Base-by-base conservation (phyloP, 2,329 filamentous ascomycete genomes). In the Lachnellula hyalina region DNA sequence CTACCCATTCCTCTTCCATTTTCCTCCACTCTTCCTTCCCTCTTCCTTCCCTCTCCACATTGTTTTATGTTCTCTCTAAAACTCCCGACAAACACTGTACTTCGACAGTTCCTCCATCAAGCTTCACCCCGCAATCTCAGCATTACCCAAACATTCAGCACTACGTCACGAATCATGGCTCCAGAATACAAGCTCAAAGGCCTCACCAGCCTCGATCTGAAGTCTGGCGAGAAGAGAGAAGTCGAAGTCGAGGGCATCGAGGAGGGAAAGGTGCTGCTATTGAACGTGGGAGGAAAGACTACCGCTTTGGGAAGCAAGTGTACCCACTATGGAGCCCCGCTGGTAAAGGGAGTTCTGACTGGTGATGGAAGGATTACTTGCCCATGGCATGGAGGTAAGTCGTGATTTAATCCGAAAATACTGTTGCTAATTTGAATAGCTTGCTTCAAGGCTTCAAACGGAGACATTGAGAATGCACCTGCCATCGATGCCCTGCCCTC, bases 391-490 rank as follows among this genome's bases (percentile, higher is more conserved):
- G 93, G 93, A 75, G 90, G 90, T 94, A 70, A 61, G 78, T 28
- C 9, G 44, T 23, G 14, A 4, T 49, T 25, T 21, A 42, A 51
- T 14, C 32, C n/a, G 3, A 15, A 34, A 40, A 19, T 25, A 28
- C 36, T 46, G 25, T 45, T 14, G 36, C 15, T 32, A 55, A 35
- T 15, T 4, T 21, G 17, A 35, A 17, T 60, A 92, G 94, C 94
- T 54, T 99, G 94, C 77, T 99, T 96, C 75, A 94, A 90, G 60
- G 84, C 90, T 60, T 80, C 81, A 53, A 95, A 88, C 5, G 94
- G 94, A 51, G 94, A 99, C 65, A 89, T 97, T 56, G 94, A 99
- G 74, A 90, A 97, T 68, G 92, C 93, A 0, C 94, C 94, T 0
- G 94, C 90, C 2, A 82, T 96, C 25, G 90, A 97, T 66, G 80